Conservation (phyloP, 345 rosid species). For the Rhodamnia argentea region DNA sequence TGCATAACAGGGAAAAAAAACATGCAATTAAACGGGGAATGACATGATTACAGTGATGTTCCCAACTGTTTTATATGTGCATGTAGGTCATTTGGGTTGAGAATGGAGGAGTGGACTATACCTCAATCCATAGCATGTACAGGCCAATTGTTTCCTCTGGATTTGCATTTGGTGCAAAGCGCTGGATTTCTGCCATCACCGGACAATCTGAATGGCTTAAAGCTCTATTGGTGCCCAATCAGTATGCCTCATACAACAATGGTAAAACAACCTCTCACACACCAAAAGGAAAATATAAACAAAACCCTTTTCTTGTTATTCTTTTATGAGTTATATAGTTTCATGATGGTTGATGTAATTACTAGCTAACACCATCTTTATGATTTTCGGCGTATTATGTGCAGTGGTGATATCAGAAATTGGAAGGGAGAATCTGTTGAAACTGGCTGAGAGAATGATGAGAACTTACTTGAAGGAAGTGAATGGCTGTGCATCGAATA, state of each 20-base stretch:
- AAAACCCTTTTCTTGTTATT: not conserved
- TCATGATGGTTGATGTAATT: not conserved
- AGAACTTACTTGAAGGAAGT: constrained; percentile 13
- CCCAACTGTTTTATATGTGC: not conserved
- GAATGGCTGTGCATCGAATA: not conserved
- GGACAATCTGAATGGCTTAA: constrained; percentile 18
- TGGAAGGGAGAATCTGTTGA: constrained; percentile 23
- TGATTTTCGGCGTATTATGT: not conserved
- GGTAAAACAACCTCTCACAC: not conserved
- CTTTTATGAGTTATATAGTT: not conserved
- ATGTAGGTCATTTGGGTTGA: constrained; percentile 49
- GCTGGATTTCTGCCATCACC: constrained; percentile 33
- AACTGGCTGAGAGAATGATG: constrained; percentile 27
- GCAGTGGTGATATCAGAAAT: not conserved
- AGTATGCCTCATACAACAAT: not conserved
- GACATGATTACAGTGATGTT: not conserved
- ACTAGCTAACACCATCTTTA: not conserved
- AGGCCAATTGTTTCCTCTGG: constrained; percentile 22
- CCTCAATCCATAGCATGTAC: constrained; percentile 13
- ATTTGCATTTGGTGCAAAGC: constrained; percentile 31
- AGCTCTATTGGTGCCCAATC: not conserved
- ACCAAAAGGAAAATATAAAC: not conserved
- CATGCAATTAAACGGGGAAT: not conserved
- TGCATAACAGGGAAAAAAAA: not conserved
- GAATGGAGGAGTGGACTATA: constrained; percentile 32